Conservation (phyloP, 2,329 filamentous ascomycete genomes). For the Fusarium heterosporum region DNA sequence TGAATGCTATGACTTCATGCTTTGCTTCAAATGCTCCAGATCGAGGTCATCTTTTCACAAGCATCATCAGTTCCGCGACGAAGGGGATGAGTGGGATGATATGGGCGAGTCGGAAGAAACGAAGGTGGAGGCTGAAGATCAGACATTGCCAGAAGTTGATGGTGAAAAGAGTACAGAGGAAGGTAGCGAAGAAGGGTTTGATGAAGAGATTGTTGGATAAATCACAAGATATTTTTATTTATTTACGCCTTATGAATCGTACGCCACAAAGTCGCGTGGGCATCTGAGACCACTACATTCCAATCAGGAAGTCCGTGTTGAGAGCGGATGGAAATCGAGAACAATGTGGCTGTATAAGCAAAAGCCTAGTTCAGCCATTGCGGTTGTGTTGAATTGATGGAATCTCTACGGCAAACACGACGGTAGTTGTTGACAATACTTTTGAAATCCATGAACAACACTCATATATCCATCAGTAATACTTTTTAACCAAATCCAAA, state of each 20-base stretch:
- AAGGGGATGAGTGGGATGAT: neutral
- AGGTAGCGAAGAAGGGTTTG: neutral
- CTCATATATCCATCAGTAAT: neutral
- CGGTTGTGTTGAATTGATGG: neutral
- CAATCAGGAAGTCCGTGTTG: no score
- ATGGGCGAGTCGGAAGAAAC: neutral
- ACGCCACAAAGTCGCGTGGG: no score
- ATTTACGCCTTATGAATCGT: no score
- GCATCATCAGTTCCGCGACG: neutral
- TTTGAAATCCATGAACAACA: neutral
- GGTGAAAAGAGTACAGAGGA: no score
- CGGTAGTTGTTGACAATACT: no score
- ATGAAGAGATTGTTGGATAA: neutral
- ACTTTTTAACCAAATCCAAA: neutral
- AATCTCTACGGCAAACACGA: neutral
- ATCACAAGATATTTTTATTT: no score
- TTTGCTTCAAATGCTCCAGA: neutral
- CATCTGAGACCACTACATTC: no score
- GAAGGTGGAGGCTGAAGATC: neutral
- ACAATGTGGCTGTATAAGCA: no score
- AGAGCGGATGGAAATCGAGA: no score
- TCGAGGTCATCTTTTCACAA: neutral
- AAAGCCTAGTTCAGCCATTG: no score
- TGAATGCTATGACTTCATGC: neutral
- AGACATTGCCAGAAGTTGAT: neutral